Evolutionary conservation across 2,329 filamentous ascomycete genomes (phyloP).

Genomic region (Fusarium chaquense): DNA sequence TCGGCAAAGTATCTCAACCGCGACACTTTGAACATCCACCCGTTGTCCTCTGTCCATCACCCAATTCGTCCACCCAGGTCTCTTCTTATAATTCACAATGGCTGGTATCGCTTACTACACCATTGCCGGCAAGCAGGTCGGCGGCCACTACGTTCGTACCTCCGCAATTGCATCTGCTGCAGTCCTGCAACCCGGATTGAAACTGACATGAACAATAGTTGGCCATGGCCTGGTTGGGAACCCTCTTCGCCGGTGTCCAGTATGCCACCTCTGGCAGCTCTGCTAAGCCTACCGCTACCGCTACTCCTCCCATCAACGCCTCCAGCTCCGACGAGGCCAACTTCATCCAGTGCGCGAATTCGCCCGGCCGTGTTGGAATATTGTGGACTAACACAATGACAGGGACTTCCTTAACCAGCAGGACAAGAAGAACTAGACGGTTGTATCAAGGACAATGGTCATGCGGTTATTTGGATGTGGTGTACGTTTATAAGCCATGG

Average conservation of each 20-base stretch:
- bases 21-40: conserved; percentile 46
- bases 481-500: conserved; percentile 52
- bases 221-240: conserved; percentile 67
- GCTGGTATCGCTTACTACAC: conserved; percentile 61
- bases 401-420: conserved; percentile 58
- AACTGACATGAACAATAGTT: conserved; percentile 58
- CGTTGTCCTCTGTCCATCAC: conserved; percentile 48
- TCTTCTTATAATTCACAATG: conserved; percentile 50
- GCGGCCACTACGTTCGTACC: conserved; percentile 69
- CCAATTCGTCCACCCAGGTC: conserved; percentile 46
- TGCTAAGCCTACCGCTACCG: conserved; percentile 57
- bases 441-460: conserved; percentile 31
- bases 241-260: conserved; percentile 64
- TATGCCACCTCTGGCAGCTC: conserved; percentile 60
- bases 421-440: conserved; percentile 57
- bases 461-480: conserved; percentile 48
- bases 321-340: conserved; percentile 72
- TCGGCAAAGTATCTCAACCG: conserved; percentile 48
- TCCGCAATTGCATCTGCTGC: conserved; percentile 31
- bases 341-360: conserved; percentile 71
- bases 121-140: conserved; percentile 70
- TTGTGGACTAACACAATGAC: conserved; percentile 43
- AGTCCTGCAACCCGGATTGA: conserved; percentile 6
- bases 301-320: conserved; percentile 71
- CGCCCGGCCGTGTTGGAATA: conserved; percentile 12